phyloP scores from a whole-genome alignment of 306 rosid species.

The Cajanus cajan region DNA sequence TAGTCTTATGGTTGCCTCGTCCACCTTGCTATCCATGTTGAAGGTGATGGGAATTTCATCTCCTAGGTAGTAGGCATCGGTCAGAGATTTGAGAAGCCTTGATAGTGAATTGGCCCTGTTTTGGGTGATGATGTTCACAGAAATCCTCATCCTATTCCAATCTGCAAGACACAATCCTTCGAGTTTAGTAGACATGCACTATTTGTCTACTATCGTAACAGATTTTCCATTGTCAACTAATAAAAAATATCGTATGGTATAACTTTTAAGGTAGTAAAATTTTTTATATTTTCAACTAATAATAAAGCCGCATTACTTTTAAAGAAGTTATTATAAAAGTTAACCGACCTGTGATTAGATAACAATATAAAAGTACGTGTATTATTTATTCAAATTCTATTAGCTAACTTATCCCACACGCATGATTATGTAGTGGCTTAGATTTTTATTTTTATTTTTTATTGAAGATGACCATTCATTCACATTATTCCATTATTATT shows the following conservation, averaged over 20 bases:
- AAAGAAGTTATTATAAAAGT: not conserved
- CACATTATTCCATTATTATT: not conserved
- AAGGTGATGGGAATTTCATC: slow-evolving; percentile 83
- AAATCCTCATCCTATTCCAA: slow-evolving; percentile 83
- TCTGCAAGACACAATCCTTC: slow-evolving; percentile 42
- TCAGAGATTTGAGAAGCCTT: slow-evolving; percentile 83
- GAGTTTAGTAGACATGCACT: not conserved
- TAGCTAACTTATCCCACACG: not conserved
- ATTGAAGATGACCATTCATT: not conserved
- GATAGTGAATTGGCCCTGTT: slow-evolving; percentile 66
- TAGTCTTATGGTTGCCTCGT: slow-evolving; percentile 68
- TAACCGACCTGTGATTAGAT: not conserved
- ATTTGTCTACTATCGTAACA: not conserved
- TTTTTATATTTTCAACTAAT: not conserved
- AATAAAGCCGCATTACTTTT: not conserved
- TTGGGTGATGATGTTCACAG: slow-evolving; percentile 86
- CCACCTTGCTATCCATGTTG: slow-evolving; percentile 93
- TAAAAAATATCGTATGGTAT: not conserved
- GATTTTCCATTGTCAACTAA: not conserved
- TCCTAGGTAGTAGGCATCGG: slow-evolving; percentile 80
- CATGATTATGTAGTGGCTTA: not conserved
- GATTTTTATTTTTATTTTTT: too few relatives aligned
- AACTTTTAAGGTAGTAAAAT: not conserved
- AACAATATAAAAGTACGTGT: not conserved
- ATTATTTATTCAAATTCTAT: not conserved